A percentile compares a stretch with the other conserved stretches of the same genome.
Evolutionary conservation across 805 yeast genomes (phyloP).

Genomic region (Ogataea glucozyma): DNA sequence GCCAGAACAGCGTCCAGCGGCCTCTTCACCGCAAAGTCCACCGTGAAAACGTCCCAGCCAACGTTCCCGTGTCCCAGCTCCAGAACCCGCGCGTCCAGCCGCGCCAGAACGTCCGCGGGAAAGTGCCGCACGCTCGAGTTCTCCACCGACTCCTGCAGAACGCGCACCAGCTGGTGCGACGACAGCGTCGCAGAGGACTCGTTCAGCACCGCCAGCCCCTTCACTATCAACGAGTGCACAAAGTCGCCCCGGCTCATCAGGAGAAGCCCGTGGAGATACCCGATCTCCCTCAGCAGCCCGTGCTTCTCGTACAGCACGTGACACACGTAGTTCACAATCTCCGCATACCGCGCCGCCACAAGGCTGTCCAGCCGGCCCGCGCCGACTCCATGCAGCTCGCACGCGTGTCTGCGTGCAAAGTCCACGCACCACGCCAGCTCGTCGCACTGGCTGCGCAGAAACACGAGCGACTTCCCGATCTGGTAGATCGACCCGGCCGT

Average conservation of each 20-base stretch:
- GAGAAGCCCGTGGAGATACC: conserved; percentile 62
- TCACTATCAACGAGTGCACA: conserved; percentile 59
- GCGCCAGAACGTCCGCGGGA: conserved; percentile 41
- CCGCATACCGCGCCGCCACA: conserved; percentile 47
- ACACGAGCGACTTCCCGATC: conserved; percentile 72
- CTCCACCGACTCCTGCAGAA: conserved; percentile 64
- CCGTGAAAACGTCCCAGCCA: conserved; percentile 92
- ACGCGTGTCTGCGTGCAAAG: conserved; percentile 15
- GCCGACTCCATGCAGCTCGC: conserved; percentile 14
- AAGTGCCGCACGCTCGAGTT: conserved; percentile 50
- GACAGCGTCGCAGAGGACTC: conserved; percentile 65
- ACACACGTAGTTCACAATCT: conserved; percentile 54
- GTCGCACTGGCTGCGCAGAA: conserved; percentile 62
- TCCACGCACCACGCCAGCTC: conserved; percentile 59
- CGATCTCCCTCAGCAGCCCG: conserved; percentile 53
- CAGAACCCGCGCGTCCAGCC: conserved; percentile 81
- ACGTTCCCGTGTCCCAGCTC: conserved; percentile 67
- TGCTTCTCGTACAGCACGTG: conserved; percentile 49
- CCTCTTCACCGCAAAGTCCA: conserved; percentile 62
- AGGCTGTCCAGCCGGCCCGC: conserved; percentile 36
- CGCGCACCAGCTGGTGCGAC: conserved; percentile 62
- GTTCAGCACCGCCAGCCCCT: conserved; percentile 53
- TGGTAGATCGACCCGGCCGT: conserved; percentile 52
- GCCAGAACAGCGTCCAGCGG: conserved; percentile 60
- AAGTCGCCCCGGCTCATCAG: conserved; percentile 82